phyloP scores from a whole-genome alignment of 176 grass and related monocot genomes.

The Zea luxurians region DNA sequence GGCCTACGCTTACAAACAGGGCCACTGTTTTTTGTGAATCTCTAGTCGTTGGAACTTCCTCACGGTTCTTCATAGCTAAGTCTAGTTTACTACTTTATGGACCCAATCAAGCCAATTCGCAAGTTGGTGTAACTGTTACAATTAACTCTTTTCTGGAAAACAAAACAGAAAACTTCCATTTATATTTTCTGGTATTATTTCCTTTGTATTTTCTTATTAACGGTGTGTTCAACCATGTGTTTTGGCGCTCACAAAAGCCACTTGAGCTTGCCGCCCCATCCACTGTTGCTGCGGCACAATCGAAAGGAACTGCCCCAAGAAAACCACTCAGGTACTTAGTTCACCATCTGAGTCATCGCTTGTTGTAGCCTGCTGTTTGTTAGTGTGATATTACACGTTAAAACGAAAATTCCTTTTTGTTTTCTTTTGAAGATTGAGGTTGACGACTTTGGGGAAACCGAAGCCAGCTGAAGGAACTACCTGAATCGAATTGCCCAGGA shows the following conservation, averaged over 20 bases:
- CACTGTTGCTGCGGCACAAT: slow-evolving; percentile 27
- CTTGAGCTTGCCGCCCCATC: slow-evolving; percentile 58
- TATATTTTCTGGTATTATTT: slow-evolving; percentile 9
- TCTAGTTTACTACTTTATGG: slow-evolving; percentile 7
- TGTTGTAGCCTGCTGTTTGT: neutral
- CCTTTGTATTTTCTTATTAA: slow-evolving; percentile 27
- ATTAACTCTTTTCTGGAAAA: neutral
- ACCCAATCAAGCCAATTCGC: neutral
- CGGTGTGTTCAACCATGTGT: slow-evolving; percentile 5
- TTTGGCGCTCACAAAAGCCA: slow-evolving; percentile 44
- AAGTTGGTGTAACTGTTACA: neutral
- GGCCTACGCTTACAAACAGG: too few relatives aligned
- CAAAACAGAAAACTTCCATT: neutral
- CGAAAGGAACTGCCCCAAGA: slow-evolving; percentile 50
- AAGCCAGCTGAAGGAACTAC: slow-evolving; percentile 43
- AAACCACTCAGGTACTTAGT: slow-evolving; percentile 63
- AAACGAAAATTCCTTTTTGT: slow-evolving; percentile 5
- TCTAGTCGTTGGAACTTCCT: neutral
- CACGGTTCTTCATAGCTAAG: neutral
- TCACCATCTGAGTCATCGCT: slow-evolving; percentile 8
- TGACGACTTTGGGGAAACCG: slow-evolving; percentile 62
- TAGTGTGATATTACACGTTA: neutral
- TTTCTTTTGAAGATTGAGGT: slow-evolving; percentile 64
- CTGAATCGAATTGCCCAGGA: slow-evolving; percentile 8
- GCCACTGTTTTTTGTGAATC: too few relatives aligned